Evolutionary conservation across 2,329 filamentous ascomycete genomes (phyloP).

Genomic region (Arthrobotrys musiformis): DNA sequence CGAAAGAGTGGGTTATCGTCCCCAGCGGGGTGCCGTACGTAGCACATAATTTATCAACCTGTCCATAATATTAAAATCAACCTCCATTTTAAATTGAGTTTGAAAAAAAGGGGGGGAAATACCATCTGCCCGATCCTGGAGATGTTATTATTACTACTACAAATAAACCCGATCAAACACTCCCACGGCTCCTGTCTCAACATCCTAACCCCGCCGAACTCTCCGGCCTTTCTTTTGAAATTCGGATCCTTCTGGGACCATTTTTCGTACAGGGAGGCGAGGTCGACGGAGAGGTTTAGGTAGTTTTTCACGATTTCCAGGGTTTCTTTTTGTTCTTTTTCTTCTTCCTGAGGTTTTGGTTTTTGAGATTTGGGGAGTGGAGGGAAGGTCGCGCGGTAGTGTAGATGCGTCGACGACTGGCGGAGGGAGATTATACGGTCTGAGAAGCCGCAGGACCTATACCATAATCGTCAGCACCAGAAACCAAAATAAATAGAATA

Average conservation of each 20-base stretch:
- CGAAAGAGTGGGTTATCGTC: slow-evolving; percentile 37
- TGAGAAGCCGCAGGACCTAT: slow-evolving; percentile 81
- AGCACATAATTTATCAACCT: slow-evolving; percentile 85
- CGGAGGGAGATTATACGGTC: slow-evolving; percentile 85
- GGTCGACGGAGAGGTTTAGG: slow-evolving; percentile 83
- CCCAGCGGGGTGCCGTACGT: slow-evolving; percentile 75
- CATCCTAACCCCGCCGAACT: slow-evolving; percentile 91
- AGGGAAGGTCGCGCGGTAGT: slow-evolving; percentile 77
- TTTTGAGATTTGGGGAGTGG: slow-evolving; percentile 63
- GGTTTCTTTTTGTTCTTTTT: too few relatives aligned
- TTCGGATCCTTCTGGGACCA: slow-evolving; percentile 89
- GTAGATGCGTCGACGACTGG: slow-evolving; percentile 80
- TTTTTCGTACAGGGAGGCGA: slow-evolving; percentile 79
- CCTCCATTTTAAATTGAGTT: background rate
- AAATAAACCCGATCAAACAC: slow-evolving; percentile 91
- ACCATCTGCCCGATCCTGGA: slow-evolving; percentile 95
- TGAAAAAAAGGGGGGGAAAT: slow-evolving; percentile 42
- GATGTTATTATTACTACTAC: slow-evolving; percentile 99
- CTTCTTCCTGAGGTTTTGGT: slow-evolving; percentile 78
- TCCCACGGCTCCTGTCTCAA: slow-evolving; percentile 97
- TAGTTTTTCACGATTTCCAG: slow-evolving; percentile 81
- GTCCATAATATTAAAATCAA: slow-evolving; percentile 19
- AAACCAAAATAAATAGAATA: too few relatives aligned
- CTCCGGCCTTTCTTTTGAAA: slow-evolving; percentile 85
- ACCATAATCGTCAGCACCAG: slow-evolving; percentile 15